phyloP scores from a whole-genome alignment of 805 yeast genomes.

The Jamesozyma lodderae region DNA sequence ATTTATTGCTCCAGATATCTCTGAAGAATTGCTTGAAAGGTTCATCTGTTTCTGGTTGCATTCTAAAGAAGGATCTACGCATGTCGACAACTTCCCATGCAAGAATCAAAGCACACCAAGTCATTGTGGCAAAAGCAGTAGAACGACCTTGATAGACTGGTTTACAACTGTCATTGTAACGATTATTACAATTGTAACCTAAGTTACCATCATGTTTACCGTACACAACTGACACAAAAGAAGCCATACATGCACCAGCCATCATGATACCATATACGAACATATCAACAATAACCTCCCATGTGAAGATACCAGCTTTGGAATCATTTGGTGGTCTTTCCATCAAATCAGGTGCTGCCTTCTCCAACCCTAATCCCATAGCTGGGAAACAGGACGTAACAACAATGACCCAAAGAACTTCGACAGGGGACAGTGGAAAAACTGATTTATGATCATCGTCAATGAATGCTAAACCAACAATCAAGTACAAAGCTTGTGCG shows the following conservation, averaged over 20 bases:
- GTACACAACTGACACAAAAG: slow-evolving; percentile 58
- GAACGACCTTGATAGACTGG: slow-evolving; percentile 70
- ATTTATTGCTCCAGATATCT: slow-evolving; percentile 66
- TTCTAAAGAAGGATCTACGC: slow-evolving; percentile 58
- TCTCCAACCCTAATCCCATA: slow-evolving; percentile 92
- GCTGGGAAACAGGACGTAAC: slow-evolving; percentile 99
- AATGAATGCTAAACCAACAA: slow-evolving; percentile 77
- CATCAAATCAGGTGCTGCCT: slow-evolving; percentile 93
- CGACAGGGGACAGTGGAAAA: slow-evolving; percentile 94
- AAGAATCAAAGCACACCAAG: slow-evolving; percentile 73
- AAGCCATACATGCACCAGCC: slow-evolving; percentile 60
- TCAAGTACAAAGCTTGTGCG: slow-evolving; percentile 75
- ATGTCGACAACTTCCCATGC: slow-evolving; percentile 82
- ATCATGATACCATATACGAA: slow-evolving; percentile 62
- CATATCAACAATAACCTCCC: slow-evolving; percentile 59
- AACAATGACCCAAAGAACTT: slow-evolving; percentile 92
- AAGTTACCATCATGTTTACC: slow-evolving; percentile 57
- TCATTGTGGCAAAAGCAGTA: slow-evolving; percentile 69
- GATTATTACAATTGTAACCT: slow-evolving; percentile 55
- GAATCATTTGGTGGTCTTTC: slow-evolving; percentile 87
- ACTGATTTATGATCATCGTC: slow-evolving; percentile 60
- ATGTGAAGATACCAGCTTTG: slow-evolving; percentile 72
- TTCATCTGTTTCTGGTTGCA: slow-evolving; percentile 57
- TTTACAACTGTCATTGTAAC: slow-evolving; percentile 39
- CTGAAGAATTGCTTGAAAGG: slow-evolving; percentile 51